Evolutionary conservation across 768 basidiomycete genomes (phyloP), one percentile per base, ranked within the genome.

Genomic region (Pleurotus tuoliensis): DNA sequence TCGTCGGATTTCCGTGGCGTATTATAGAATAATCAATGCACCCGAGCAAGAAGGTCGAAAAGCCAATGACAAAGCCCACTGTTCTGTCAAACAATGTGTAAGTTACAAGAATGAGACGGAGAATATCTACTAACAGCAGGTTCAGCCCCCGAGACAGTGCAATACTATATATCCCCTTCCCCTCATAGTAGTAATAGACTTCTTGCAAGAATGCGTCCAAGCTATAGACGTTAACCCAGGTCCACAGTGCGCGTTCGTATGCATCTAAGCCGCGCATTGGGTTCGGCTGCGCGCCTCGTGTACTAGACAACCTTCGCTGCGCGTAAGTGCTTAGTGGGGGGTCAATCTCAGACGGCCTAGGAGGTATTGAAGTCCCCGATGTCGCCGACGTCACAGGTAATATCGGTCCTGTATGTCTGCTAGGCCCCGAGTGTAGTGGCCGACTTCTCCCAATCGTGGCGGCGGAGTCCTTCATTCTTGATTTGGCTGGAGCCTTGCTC

Each of bases 181-280:
- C 94, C 66, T 92, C 89, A 67, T 99, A 99, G 70, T 98, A 99
- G 45, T 81, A 79, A 70, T 99, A 98, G 39, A 92, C 92, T 60
- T 98, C 94, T 71, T 96, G 92, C 25, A 99, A 73, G 70, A 95
- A 99, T 6, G 86, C 87, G 65, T 99, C 97, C 39, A 99, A 80
- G 67, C 99, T 98, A 67, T 94, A 93, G 11, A 98, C 94, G 67
- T 99, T 99, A 58, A 98, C 94, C 97, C 97, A 99, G 57, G 91
- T 90, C 97, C 97, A 99, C 47, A 98, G 71, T 1, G 97, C 97
- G 57, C 86, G 87, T 69, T 99, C 94, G 65, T 91, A 87, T 11
- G 85, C 84, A 64, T 94, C 89, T 45, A 94, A 68, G 7, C 91
- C 88, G 50, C 83, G 80, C 79, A 86, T 82, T 43, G 73, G 77